Evolutionary conservation across 2,329 filamentous ascomycete species (phyloP).

Genomic region (Pleoardoris graminearum): DNA sequence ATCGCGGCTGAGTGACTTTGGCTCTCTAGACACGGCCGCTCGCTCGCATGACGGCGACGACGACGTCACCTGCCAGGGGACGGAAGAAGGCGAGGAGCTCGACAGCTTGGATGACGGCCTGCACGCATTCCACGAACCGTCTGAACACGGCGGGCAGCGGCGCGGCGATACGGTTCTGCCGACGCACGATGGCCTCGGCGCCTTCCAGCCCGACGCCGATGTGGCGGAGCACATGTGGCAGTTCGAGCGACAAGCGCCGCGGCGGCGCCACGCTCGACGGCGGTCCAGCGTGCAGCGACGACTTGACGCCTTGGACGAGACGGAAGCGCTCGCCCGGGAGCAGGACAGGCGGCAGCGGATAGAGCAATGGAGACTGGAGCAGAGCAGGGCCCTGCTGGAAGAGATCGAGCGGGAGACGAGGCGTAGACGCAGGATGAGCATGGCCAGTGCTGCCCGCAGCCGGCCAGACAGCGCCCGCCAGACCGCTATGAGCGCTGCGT

Average conservation of each 20-base stretch:
- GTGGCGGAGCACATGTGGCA: constrained; percentile 86
- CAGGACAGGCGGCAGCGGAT: constrained; percentile 80
- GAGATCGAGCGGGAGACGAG: constrained; percentile 87
- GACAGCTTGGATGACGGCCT: constrained; percentile 93
- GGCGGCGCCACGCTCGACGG: constrained; percentile 54
- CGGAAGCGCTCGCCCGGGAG: constrained; percentile 59
- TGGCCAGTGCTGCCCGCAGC: constrained; percentile 53
- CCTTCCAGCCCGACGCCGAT: constrained; percentile 69
- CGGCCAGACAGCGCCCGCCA: constrained; percentile 26
- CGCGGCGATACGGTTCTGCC: constrained; percentile 76
- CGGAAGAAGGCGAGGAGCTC: constrained; percentile 71
- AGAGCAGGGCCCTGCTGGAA: constrained; percentile 81
- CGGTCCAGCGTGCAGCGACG: constrained; percentile 62
- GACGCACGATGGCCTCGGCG: constrained; percentile 86
- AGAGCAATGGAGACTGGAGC: constrained; percentile 88
- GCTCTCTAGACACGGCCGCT: constrained; percentile 71
- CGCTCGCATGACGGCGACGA: constrained; percentile 56
- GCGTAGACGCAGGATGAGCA: constrained; percentile 64
- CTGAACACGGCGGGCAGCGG: constrained; percentile 50
- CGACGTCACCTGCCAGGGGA: constrained; percentile 48
- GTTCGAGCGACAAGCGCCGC: constrained; percentile 82
- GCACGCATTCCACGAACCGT: constrained; percentile 77
- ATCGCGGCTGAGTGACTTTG: constrained; percentile 78
- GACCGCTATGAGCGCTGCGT: constrained; percentile 13
- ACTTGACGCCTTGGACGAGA: constrained; percentile 59